phyloP scores from a whole-genome alignment of 2,329 filamentous ascomycete genomes.

The Paraphoma chrysanthemicola region DNA sequence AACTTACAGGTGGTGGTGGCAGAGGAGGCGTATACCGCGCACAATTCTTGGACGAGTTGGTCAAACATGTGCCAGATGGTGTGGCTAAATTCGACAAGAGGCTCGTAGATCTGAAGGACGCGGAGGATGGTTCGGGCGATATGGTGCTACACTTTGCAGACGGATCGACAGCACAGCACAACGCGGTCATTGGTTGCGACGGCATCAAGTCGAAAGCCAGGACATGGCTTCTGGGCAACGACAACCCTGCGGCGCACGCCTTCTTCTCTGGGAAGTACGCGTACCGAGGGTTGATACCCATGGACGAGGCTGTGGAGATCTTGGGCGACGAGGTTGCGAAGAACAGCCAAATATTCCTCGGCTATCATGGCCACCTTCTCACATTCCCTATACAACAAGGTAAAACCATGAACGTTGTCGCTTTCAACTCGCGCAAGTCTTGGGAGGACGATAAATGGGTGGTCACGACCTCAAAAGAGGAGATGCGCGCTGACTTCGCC shows the following conservation, averaged over 20 bases:
- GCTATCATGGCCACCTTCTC: slow-evolving; percentile 65
- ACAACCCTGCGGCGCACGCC: slow-evolving; percentile 52
- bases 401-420: slow-evolving; percentile 62
- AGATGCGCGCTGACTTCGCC: slow-evolving; percentile 40
- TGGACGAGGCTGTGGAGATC: slow-evolving; percentile 58
- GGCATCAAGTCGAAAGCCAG: slow-evolving; percentile 68
- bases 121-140: slow-evolving; percentile 39
- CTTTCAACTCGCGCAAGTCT: slow-evolving; percentile 40
- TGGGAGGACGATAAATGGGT: slow-evolving; percentile 46
- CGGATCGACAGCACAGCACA: slow-evolving; percentile 54
- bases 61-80: slow-evolving; percentile 55
- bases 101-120: slow-evolving; percentile 35
- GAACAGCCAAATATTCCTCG: slow-evolving; percentile 66
- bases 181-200: slow-evolving; percentile 67
- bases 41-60: slow-evolving; percentile 58
- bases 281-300: slow-evolving; percentile 69
- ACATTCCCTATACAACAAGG: slow-evolving; percentile 69
- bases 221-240: slow-evolving; percentile 59
- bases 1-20: slow-evolving; percentile 27
- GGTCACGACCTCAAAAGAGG: slow-evolving; percentile 39
- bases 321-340: slow-evolving; percentile 59
- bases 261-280: slow-evolving; percentile 67
- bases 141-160: slow-evolving; percentile 55
- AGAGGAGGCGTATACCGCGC: slow-evolving; percentile 56
- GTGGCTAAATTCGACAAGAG: slow-evolving; percentile 55